Evolutionary conservation across 2,329 filamentous ascomycete species (phyloP).

Genomic region (Colletotrichum sp.): DNA sequence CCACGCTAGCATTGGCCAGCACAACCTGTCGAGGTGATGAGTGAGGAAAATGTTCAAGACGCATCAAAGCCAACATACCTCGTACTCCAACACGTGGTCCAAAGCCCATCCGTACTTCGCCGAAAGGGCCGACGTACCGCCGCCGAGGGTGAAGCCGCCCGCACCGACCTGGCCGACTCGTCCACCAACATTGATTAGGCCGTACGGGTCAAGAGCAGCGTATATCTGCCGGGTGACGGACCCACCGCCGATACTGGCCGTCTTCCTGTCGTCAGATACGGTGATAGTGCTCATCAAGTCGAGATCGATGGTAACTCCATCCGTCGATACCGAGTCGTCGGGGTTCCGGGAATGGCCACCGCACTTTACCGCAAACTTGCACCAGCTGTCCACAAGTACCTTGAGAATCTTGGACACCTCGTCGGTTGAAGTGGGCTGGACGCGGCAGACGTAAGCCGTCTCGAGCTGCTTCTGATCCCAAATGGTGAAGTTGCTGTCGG

Average conservation of each 20-base stretch:
- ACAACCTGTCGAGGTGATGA: neutral
- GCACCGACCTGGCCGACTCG: conserved; percentile 50
- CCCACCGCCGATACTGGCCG: neutral
- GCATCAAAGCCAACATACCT: conserved; percentile 36
- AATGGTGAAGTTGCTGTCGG: neutral
- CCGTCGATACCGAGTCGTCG: conserved; percentile 54
- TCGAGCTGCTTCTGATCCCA: neutral
- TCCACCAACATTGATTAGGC: conserved; percentile 46
- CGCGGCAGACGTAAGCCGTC: neutral
- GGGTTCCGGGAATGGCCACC: conserved; percentile 63
- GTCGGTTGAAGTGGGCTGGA: neutral
- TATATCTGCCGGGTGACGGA: neutral
- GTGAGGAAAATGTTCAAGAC: neutral
- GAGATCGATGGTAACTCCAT: conserved; percentile 30
- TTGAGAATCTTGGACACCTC: neutral
- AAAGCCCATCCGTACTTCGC: conserved; percentile 31
- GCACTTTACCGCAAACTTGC: conserved; percentile 57
- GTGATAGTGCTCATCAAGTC: neutral
- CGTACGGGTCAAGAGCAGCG: conserved; percentile 25
- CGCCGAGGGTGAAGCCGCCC: conserved; percentile 55
- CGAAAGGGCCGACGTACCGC: conserved; percentile 52
- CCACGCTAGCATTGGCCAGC: neutral
- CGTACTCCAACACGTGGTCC: conserved; percentile 52
- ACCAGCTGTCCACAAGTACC: neutral
- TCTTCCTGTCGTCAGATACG: neutral